A percentile compares a stretch with the other conserved stretches of the same genome.
These are phyloP conservation scores for Colletotrichum liaoningense DNA, from an alignment of 2,329 filamentous ascomycete genomes.

Conservation along the genomic window DNA sequence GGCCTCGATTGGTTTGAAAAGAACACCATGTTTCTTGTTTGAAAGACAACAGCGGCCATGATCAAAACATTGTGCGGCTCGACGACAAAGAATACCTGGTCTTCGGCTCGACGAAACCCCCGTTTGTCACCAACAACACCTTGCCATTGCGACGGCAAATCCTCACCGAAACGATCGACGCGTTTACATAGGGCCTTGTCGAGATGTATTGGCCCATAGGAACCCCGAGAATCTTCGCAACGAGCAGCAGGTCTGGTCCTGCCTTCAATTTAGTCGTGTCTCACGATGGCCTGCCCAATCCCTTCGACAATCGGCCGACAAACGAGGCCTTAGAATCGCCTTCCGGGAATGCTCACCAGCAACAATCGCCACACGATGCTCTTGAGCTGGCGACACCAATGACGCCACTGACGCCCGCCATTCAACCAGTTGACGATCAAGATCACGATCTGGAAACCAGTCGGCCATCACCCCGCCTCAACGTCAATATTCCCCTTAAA, in stretches of 20 bases:
- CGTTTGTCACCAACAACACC: neutral
- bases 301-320: slow-evolving; percentile 41
- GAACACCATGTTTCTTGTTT: slow-evolving; percentile 16
- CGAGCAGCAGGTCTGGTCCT: slow-evolving; percentile 72
- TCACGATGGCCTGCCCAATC: slow-evolving; percentile 68
- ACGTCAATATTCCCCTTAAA: slow-evolving; percentile 56
- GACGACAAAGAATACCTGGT: slow-evolving; percentile 23
- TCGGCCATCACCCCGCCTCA: slow-evolving; percentile 41
- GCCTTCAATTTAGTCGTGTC: slow-evolving; percentile 63
- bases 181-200: slow-evolving; percentile 24
- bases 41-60: slow-evolving; percentile 28
- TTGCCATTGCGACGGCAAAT: slow-evolving; percentile 18
- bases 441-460: slow-evolving; percentile 47
- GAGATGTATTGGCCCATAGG: slow-evolving; percentile 94
- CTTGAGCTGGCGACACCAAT: slow-evolving; percentile 50
- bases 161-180: neutral
- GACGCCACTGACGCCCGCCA: slow-evolving; percentile 67
- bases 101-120: slow-evolving; percentile 3
- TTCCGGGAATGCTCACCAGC: slow-evolving; percentile 38
- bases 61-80: slow-evolving; percentile 17
- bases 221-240: slow-evolving; percentile 85
- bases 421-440: slow-evolving; percentile 70
- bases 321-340: slow-evolving; percentile 44
- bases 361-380: slow-evolving; percentile 46
- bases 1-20: neutral